These are phyloP conservation scores for Singerocomus rubriflavus DNA, from an alignment of 1,284 basidiomycete genomes.

Conservation along the genomic window DNA sequence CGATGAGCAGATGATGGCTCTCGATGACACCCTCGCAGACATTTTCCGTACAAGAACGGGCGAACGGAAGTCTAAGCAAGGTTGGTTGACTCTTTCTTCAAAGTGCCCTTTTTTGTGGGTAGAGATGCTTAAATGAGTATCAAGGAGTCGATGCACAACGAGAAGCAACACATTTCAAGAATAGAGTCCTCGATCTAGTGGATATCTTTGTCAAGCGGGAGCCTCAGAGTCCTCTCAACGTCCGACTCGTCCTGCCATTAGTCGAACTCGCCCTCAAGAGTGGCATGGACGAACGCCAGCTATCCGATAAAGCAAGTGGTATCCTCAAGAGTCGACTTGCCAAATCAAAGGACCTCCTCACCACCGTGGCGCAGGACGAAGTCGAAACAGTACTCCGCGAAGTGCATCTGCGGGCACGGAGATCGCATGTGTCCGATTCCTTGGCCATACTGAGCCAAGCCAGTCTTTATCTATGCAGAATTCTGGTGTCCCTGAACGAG, in stretches of 20 bases:
- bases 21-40: constrained; percentile 90
- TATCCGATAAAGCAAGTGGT: constrained; percentile 81
- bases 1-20: constrained; percentile 96
- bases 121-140: background rate
- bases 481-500: constrained; percentile 48
- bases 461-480: constrained; percentile 70
- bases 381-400: constrained; percentile 55
- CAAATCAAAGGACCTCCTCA: constrained; percentile 70
- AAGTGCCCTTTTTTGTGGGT: background rate
- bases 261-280: constrained; percentile 68
- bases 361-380: constrained; percentile 28
- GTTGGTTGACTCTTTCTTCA: constrained; percentile 37
- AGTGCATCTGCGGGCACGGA: constrained; percentile 75
- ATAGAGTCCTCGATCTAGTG: constrained; percentile 88
- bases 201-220: constrained; percentile 82
- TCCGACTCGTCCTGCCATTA: constrained; percentile 74
- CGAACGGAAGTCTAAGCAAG: constrained; percentile 61
- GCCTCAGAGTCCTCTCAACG: constrained; percentile 59
- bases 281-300: constrained; percentile 75
- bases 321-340: constrained; percentile 74
- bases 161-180: constrained; percentile 92
- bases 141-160: constrained; percentile 66
- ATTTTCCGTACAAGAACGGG: constrained; percentile 77
- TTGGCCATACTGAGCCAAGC: constrained; percentile 63
- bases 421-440: constrained; percentile 63